These are phyloP conservation scores for Magnolia changhungtana DNA, from an alignment of 164 flowering plant genomes.

Conservation along the genomic window DNA sequence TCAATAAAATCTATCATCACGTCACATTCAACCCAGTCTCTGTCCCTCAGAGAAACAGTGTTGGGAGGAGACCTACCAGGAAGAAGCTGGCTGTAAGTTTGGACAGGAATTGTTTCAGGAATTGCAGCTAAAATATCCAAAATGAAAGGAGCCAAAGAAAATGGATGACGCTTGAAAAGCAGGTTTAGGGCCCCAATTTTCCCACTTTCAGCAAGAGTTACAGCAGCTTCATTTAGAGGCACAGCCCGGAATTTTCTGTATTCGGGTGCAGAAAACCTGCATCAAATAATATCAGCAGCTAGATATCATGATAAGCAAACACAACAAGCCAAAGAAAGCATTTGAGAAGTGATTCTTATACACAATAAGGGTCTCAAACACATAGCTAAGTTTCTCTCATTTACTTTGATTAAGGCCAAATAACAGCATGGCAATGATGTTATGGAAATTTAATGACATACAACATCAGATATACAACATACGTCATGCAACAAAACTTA, in stretches of 20 bases:
- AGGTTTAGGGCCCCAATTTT: constrained; percentile 95
- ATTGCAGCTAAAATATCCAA: constrained; percentile 73
- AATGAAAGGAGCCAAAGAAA: constrained; percentile 64
- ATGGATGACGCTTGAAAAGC: constrained; percentile 97
- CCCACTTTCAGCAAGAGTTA: constrained; percentile 78
- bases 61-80: constrained; percentile 84
- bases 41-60: constrained; percentile 54
- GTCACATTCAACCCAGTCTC: constrained; percentile 96
- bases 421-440: too few relatives aligned
- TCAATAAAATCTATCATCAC: constrained; percentile 50
- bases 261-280: constrained; percentile 84
- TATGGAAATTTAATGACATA: too few relatives aligned
- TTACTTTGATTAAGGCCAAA: too few relatives aligned
- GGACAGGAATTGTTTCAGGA: constrained; percentile 91
- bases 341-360: too few relatives aligned
- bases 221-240: constrained; percentile 69
- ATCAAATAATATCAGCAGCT: constrained; percentile 13
- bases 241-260: constrained; percentile 65
- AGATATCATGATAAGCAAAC: background rate
- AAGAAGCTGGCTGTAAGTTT: constrained; percentile 87
- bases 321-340: too few relatives aligned
- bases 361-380: too few relatives aligned
- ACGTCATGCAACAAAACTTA: too few relatives aligned
- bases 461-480: too few relatives aligned
- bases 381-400: too few relatives aligned